phyloP scores from a whole-genome alignment of 75 land plant genomes.

The Larix kaempferi region DNA sequence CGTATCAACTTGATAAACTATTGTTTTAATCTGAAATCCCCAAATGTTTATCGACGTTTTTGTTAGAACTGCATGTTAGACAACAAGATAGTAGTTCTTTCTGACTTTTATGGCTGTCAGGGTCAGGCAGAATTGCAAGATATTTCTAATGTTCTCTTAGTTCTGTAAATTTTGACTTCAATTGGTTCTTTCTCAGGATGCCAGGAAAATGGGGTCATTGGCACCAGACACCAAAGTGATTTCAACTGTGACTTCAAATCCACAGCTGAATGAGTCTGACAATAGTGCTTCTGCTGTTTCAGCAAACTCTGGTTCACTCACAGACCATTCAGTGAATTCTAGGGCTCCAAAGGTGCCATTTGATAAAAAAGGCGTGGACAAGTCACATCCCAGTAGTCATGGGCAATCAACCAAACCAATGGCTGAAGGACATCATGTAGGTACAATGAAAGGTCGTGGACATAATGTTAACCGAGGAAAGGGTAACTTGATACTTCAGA shows the following conservation, averaged over 20 bases:
- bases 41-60: background rate
- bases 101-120: background rate
- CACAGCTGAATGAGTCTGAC: slow-evolving; percentile 8
- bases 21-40: background rate
- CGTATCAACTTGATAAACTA: slow-evolving; percentile 2
- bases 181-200: background rate
- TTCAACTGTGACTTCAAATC: background rate
- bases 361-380: slow-evolving; percentile 12
- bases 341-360: background rate
- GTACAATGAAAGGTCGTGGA: slow-evolving; percentile 26
- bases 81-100: background rate
- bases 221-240: background rate
- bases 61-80: background rate
- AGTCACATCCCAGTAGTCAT: slow-evolving; percentile 3
- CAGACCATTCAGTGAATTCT: slow-evolving; percentile 4
- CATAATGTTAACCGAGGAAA: slow-evolving; percentile 46
- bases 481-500: slow-evolving; percentile 47
- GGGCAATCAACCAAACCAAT: slow-evolving; percentile 13
- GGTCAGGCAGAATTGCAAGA: background rate
- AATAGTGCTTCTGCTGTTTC: background rate
- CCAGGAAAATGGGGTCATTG: background rate
- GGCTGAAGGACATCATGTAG: background rate
- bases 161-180: background rate
- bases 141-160: background rate
- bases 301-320: slow-evolving; percentile 1